Evolutionary conservation across 2,329 filamentous ascomycete species (phyloP), one percentile per base, ranked within the genome.

Genomic region (Aspergillus neoniger): DNA sequence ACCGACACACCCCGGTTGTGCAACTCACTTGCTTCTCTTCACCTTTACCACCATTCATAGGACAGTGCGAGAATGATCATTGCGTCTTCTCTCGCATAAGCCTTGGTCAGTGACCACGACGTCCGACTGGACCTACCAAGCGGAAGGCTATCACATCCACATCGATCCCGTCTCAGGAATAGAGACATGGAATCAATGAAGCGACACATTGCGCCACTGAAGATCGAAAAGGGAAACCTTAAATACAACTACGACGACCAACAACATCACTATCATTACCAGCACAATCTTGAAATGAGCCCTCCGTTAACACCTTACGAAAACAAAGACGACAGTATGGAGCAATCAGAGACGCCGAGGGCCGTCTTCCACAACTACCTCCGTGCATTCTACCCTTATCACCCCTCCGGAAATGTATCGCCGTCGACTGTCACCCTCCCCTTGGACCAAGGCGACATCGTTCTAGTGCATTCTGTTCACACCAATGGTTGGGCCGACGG

Each of bases 401-500:
- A 93, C 60, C 92, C 94, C 1, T 87, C 84, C 61, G 88, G 88
- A 69, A 85, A 90, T 44, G 86, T 91, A 62, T 87, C 87, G n/a
- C 91, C 93, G 60, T 89, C 90, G 10, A 95, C 92, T 9, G 90
- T 98, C 58, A 98, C 94, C 10, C 82, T 97, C 10, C 90, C 92
- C 21, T 84, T 99, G 59, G 91, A 91, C 67, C 89, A 95, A 72
- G 95, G 95, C 61, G 95, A 99, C 71, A 86, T 99, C 52, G 89
- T 99, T 57, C 80, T 99, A 60, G 90, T 99, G 21, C 95, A 99
- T 76, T 97, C 95, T 4, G 91, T 98, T 67, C 95, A 99, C 77
- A 95, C 92, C 62, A 99, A 98, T 79, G 95, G 95, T 68, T 99
- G 95, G 95, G 95, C 95, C 32, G 95, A 99, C 75, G 95, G 95